Conservation (phyloP, 768 basidiomycete species). For the Cystofilobasidium bisporidii region DNA sequence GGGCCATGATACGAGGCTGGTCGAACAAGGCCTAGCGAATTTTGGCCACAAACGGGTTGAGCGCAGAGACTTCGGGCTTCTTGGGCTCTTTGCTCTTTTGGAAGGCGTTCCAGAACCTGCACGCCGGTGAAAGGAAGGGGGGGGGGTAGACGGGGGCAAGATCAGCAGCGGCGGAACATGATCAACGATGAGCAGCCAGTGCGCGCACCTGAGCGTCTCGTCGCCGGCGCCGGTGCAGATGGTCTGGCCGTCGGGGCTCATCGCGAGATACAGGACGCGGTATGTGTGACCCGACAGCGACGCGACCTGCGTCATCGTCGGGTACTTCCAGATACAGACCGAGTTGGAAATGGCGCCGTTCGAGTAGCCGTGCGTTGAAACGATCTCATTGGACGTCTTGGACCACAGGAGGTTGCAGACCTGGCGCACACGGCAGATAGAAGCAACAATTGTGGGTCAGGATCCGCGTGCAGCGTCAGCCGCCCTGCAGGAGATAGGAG, state of each 20-base stretch:
- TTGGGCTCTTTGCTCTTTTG: slow-evolving; percentile 41
- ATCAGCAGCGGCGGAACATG: not conserved
- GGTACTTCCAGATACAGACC: slow-evolving; percentile 62
- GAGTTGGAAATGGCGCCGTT: slow-evolving; percentile 90
- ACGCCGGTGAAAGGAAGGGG: not conserved
- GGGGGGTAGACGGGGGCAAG: not conserved
- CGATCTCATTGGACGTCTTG: slow-evolving; percentile 86
- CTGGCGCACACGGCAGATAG: slow-evolving; percentile 41
- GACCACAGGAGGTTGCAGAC: slow-evolving; percentile 98
- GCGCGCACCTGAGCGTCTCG: slow-evolving; percentile 68
- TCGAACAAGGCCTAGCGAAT: slow-evolving; percentile 26
- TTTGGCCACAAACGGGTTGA: slow-evolving; percentile 26
- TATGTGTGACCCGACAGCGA: slow-evolving; percentile 89
- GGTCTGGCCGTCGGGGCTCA: slow-evolving; percentile 43
- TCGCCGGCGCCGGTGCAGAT: slow-evolving; percentile 98
- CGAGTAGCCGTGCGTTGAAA: slow-evolving; percentile 95
- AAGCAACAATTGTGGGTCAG: not conserved
- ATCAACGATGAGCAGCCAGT: too few relatives aligned
- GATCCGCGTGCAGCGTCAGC: too few relatives aligned
- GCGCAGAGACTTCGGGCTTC: slow-evolving; percentile 20
- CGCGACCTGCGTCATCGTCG: slow-evolving; percentile 84
- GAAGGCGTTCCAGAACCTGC: slow-evolving; percentile 86
- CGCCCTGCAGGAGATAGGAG: not conserved
- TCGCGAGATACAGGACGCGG: slow-evolving; percentile 54
- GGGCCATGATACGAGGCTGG: too few relatives aligned